Conservation (phyloP, 306 rosid species). For the Hippophae rhamnoides region DNA sequence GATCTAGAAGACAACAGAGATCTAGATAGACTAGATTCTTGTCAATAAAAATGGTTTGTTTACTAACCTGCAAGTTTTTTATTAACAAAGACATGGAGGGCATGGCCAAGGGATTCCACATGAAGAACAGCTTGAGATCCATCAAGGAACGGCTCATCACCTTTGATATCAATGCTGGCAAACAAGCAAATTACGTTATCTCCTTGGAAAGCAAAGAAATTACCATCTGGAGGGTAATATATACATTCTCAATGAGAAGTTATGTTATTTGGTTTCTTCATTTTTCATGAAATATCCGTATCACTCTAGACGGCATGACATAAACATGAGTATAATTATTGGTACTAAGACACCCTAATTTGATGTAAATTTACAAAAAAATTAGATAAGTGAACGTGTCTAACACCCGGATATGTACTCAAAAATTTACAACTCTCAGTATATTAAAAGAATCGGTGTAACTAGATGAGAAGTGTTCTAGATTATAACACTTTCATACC, state of each 20-base stretch:
- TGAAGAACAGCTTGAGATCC: conserved; percentile 48
- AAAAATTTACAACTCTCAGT: no score
- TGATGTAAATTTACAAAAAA: no score
- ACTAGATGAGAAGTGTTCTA: not conserved
- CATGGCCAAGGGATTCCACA: conserved; percentile 92
- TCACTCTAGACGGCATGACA: no score
- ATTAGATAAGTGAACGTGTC: no score
- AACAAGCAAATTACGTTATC: conserved; percentile 2
- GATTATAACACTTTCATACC: conserved; percentile 30
- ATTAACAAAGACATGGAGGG: conserved; percentile 60
- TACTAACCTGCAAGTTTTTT: conserved; percentile 61
- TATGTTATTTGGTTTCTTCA: no score
- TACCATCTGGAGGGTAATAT: no score
- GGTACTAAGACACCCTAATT: no score
- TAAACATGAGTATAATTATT: no score
- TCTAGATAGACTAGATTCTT: not conserved
- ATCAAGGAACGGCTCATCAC: conserved; percentile 28
- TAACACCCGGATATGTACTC: no score
- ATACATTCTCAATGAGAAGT: no score
- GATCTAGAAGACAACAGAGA: not conserved
- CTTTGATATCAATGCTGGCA: conserved; percentile 45
- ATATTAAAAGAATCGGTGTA: conserved; percentile 5
- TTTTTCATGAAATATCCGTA: no score
- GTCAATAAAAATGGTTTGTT: not conserved
- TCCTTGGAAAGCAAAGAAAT: not conserved